phyloP scores from a whole-genome alignment of 116 monocot genomes.

The Dioscorea cayenensis region DNA sequence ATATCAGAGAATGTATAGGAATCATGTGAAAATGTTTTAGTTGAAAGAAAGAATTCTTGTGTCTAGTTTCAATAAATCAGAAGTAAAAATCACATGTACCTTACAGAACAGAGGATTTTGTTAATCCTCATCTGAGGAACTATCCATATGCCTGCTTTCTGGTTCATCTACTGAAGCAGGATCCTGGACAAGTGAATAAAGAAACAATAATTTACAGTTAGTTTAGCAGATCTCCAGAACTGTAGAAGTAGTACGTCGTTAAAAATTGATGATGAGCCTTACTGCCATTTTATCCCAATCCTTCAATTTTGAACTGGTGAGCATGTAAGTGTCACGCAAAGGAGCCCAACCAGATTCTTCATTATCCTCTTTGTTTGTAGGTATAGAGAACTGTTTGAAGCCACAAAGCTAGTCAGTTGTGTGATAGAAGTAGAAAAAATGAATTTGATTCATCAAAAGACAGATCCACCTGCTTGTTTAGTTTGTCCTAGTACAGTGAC shows the following conservation, averaged over 20 bases:
- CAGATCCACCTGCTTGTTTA: neutral
- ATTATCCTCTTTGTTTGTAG: constrained; percentile 15
- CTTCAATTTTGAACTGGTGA: constrained; percentile 71
- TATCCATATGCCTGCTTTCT: constrained; percentile 1
- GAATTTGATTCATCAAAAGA: neutral
- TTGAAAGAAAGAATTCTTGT: no score
- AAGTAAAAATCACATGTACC: no score
- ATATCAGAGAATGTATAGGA: no score
- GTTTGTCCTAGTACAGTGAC: neutral
- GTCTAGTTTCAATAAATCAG: no score
- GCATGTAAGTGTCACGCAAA: constrained; percentile 72
- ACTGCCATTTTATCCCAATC: constrained; percentile 86
- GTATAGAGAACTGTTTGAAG: constrained; percentile 12
- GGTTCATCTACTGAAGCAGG: constrained; percentile 7
- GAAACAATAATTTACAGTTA: neutral
- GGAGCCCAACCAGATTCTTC: constrained; percentile 79
- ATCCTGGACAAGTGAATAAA: constrained; percentile 8
- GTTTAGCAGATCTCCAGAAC: neutral
- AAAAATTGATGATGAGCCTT: constrained; percentile 4
- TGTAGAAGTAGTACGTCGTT: neutral
- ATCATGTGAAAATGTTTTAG: no score
- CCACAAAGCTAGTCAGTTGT: neutral
- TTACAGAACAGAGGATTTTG: no score
- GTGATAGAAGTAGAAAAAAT: neutral
- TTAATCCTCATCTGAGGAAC: constrained; percentile 29